Conservation (phyloP, 2,329 filamentous ascomycete genomes). For the Trichophyton schoenleinii region DNA sequence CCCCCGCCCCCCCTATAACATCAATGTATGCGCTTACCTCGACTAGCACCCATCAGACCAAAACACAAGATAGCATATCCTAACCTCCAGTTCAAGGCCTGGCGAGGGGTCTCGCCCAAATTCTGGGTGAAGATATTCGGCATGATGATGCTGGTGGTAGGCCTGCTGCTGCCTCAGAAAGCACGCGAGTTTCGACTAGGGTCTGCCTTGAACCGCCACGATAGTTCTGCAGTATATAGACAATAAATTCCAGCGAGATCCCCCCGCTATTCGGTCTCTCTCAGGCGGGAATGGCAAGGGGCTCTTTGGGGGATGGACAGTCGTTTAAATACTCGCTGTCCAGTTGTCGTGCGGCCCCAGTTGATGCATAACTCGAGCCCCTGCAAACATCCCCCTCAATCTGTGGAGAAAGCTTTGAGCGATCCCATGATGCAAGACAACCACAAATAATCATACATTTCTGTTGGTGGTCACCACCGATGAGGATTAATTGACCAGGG, state of each 20-base stretch:
- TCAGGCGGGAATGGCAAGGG: background rate
- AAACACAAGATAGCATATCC: slow-evolving; percentile 67
- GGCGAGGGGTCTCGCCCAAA: slow-evolving; percentile 52
- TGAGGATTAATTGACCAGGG: background rate
- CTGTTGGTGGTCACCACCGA: background rate
- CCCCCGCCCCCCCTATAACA: background rate
- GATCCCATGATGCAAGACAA: background rate
- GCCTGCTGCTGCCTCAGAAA: background rate
- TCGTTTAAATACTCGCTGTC: background rate
- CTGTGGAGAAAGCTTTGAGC: background rate
- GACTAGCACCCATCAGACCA: slow-evolving; percentile 61
- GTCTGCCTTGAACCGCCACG: too few relatives aligned
- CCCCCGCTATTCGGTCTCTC: background rate
- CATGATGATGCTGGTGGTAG: slow-evolving; percentile 37
- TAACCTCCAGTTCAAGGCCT: slow-evolving; percentile 64
- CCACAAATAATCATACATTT: too few relatives aligned
- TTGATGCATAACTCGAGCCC: background rate
- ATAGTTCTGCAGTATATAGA: too few relatives aligned
- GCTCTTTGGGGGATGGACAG: background rate
- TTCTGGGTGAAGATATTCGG: slow-evolving; percentile 52
- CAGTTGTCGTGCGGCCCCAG: background rate
- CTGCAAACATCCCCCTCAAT: background rate
- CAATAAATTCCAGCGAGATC: background rate
- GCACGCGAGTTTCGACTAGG: too few relatives aligned
- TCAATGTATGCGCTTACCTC: slow-evolving; percentile 35